phyloP scores from a whole-genome alignment of 2,329 filamentous ascomycete genomes.

The Cytospora mali region DNA sequence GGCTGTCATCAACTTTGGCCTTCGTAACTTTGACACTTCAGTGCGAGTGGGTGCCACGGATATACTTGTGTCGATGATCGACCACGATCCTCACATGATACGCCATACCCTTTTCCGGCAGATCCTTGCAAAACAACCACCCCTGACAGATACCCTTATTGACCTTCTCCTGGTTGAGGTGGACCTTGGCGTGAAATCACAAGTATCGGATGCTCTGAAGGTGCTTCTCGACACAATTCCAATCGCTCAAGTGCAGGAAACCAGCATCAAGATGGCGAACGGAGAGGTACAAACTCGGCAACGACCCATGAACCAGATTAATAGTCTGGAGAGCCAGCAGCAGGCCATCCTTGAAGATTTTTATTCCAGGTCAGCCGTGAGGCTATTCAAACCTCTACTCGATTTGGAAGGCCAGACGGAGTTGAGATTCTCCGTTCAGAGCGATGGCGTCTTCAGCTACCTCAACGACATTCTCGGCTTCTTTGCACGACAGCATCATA shows the following conservation, averaged over 20 bases:
- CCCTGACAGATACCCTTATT: constrained; percentile 88
- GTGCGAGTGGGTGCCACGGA: constrained; percentile 93
- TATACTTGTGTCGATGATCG: constrained; percentile 89
- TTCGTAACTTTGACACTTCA: constrained; percentile 80
- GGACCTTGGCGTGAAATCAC: constrained; percentile 91
- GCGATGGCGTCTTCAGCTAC: constrained; percentile 89
- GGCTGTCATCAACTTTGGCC: constrained; percentile 86
- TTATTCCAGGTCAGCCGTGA: constrained; percentile 83
- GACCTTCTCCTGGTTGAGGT: constrained; percentile 89
- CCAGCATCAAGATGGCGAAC: constrained; percentile 60
- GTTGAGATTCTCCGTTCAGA: constrained; percentile 74
- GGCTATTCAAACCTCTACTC: constrained; percentile 84
- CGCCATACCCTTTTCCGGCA: constrained; percentile 91
- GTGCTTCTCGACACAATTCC: constrained; percentile 78
- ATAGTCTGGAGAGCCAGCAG: constrained; percentile 49
- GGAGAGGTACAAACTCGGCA: constrained; percentile 69
- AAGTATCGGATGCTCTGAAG: constrained; percentile 94
- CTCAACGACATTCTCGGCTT: constrained; percentile 92
- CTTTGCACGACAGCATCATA: constrained; percentile 86
- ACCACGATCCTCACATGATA: constrained; percentile 94
- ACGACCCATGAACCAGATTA: constrained; percentile 41
- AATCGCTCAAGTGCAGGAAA: constrained; percentile 55
- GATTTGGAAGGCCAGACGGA: constrained; percentile 72
- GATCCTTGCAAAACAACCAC: constrained; percentile 81
- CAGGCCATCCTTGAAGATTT: constrained; percentile 85